Conservation (phyloP, 2,329 filamentous ascomycete genomes). For the Aspergillus awamori region DNA sequence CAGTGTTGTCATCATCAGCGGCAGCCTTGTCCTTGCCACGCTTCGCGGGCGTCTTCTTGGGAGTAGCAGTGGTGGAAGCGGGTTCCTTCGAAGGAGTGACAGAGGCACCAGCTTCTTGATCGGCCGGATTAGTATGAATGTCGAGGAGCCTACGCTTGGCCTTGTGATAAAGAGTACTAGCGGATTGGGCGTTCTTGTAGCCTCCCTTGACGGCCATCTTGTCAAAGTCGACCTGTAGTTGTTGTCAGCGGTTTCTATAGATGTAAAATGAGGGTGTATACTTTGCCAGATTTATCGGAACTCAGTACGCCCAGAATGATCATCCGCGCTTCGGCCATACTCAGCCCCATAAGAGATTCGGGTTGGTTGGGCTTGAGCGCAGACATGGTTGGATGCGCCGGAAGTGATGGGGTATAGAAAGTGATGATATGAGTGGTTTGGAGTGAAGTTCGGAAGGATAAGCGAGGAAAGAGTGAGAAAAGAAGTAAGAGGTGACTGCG, state of each 20-base stretch:
- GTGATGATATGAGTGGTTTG: not conserved
- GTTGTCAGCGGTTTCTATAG: constrained; percentile 1
- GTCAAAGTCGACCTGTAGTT: constrained; percentile 41
- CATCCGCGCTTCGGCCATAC: constrained; percentile 21
- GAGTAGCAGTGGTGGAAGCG: constrained; percentile 11
- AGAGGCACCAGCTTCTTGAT: not conserved
- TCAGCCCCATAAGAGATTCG: constrained; percentile 22
- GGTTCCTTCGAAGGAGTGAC: not conserved
- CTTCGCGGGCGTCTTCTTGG: constrained; percentile 25
- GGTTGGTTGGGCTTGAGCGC: constrained; percentile 18
- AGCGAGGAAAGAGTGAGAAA: constrained; percentile 6
- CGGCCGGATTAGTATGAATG: too few relatives aligned
- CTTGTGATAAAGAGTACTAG: constrained; percentile 38
- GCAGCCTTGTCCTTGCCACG: constrained; percentile 24
- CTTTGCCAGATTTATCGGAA: constrained; percentile 20
- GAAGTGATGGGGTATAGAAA: not conserved
- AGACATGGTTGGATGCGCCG: constrained; percentile 16
- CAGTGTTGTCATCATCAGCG: constrained; percentile 11
- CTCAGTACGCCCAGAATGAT: constrained; percentile 24
- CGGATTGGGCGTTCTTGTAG: constrained; percentile 41
- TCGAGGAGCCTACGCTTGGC: constrained; percentile 43
- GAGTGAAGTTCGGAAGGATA: not conserved
- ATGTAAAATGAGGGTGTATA: not conserved
- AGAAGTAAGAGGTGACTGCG: constrained; percentile 7
- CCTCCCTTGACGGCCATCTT: constrained; percentile 40